Base-by-base conservation (phyloP, 2,329 filamentous ascomycete species). In the Pseudocercospora fijiensis region DNA sequence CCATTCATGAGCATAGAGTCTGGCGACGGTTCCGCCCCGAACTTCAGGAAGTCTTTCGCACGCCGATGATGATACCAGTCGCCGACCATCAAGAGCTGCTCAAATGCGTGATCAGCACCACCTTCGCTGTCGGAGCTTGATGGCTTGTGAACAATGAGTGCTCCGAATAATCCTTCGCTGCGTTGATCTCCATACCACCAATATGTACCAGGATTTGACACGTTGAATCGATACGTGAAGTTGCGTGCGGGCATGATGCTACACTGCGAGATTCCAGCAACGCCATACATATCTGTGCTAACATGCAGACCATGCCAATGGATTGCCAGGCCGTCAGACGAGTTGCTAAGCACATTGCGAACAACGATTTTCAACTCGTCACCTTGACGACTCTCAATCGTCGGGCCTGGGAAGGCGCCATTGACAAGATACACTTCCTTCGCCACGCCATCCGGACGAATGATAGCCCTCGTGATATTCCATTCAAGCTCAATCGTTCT, bases 351-450 rank as follows among this genome's bases (percentile, higher is more conserved):
- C 0, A 58, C 63, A 70, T 82, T 83, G n/a, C 69, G 70, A 10
- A 82, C 78, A 6, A 74, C 75, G 28, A 83, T 76, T 2, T 77
- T 61, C 1, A 83, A 64, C 0, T 70, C 76, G 70, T 83, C 81
- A 7, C 81, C 81, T 0, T 79, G 75, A 5, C 79, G 77, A 10
- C 76, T 76, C 69, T 83, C 81, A 26, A 84, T 74, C 0, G 78
- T 80, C 6, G 82, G 82, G 3, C 82, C 82, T 0, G 82, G 82
- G 58, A 83, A 82, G 0, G 75, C 64, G 79, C 78, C 78, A 67
- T 85, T 85, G 61, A 85, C 78, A 2, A 82, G 72, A 68, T 81
- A 82, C 1, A 84, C 75, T 0, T 70, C 65, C 66, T 83, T 83
- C 13, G 71, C 63, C 0, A 84, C 82, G 0, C 83, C 83, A 68